Evolutionary conservation across 2,329 filamentous ascomycete species (phyloP), one percentile per base, ranked within the genome.

Genomic region (Xylaria multiplex): DNA sequence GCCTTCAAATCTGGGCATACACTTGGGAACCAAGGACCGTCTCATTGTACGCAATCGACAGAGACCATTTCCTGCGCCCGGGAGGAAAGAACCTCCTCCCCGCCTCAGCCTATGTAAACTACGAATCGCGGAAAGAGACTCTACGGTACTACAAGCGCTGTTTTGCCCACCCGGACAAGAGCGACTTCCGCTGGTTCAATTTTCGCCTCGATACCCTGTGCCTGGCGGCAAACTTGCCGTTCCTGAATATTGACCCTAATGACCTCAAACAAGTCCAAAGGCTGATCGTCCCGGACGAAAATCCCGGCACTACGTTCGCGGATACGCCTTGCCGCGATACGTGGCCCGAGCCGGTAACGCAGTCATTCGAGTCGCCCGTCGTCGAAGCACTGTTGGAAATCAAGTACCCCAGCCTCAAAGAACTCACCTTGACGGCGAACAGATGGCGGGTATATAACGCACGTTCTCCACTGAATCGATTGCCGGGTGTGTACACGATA

Each of bases 101-200:
- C 3, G 16, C 42, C 46, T 65, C 58, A 27, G 58, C 19, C 5
- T 65, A 65, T 46, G 53, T 58, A 42, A 65, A 62, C 40, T 27
- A 6, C n/a, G 58, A 65, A 55, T 55, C 59, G 6, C 46, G 59
- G 13, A 45, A 35, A 14, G 54, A 62, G 54, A 66, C 64, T 6
- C 43, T 62, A 11, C 59, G 54, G 19, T 2, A 66, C 48, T 59
- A 66, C 19, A 62, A 59, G 54, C 46, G 32, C 13, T 50, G 49
- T 9, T 62, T 62, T 48, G 46, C 42, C 13, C 24, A 40, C 9
- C 37, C 2, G 40, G 32, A 43, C 13, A 46, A 53, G 16, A 4
- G 37, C 11, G 49, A 30, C 11, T 58, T 54, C 19, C 58, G n/a
- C 48, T 62, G 54, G 48, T 66, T 62, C 40, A 62, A 66, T 11